Base-by-base conservation (phyloP, 2,329 filamentous ascomycete species). In the Fusarium caatingaense region DNA sequence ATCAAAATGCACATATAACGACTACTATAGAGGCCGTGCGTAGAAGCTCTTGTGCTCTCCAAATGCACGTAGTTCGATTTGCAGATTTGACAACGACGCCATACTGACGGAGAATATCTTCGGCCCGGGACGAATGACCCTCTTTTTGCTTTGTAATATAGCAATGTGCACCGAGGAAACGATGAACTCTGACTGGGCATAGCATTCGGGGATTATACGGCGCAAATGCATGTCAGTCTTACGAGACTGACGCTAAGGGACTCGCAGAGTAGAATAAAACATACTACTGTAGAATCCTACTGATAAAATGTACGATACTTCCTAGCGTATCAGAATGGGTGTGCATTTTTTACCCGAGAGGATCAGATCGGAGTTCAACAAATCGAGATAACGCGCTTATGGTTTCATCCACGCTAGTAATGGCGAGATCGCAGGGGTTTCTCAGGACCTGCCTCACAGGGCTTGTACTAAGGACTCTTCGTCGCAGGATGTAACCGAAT, bases 381-480 rank as follows among this genome's bases (percentile, higher is more conserved):
- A 18, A 40, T 25, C 30, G 48, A 27, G 21, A 50, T 40, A 25
- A 50, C 15, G 32, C 48, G 48, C 37, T 49, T 25, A 45, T 54
- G 20, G 40, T 34, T 25, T 16, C 28, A 55, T 55, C 51, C 16
- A 18, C 41, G 9, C 51, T 55, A 55, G 41, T n/a, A 34, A 55
- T 55, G 51, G 32, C 51, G 51, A 46, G 16, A 55, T 46, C 16
- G 41, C 41, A 55, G 41, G 41, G 51, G 51, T 45, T 46, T 12
- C 12, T 18, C 41, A 55, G 16, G 27, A 55, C 41, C 45, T 55
- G 41, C 51, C 53, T 40, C 40, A 28, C 28, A 48, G 53, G 30
- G 53, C 42, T 30, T 21, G 21, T 18, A 23, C 53, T 40, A 56
- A 48, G 53, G 53, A 56, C 53, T 56, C 30, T 56, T 56, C 53